Evolutionary conservation across 1,284 basidiomycete genomes (phyloP).

Genomic region (Trichosporon sp.): DNA sequence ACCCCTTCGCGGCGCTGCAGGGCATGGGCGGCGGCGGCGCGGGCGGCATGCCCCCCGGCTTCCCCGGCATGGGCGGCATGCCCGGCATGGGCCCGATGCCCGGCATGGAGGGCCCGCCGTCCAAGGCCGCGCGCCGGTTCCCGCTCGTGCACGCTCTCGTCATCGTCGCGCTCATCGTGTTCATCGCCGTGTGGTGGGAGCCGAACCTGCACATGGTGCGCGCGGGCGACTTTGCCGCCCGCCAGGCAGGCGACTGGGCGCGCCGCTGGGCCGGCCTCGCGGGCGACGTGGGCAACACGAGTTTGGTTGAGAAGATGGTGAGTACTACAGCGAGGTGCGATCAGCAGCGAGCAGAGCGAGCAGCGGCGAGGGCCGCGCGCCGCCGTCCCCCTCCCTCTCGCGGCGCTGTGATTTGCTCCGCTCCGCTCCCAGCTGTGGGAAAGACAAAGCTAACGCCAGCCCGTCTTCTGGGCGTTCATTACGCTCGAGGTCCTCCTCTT

Average conservation of each 20-base stretch:
- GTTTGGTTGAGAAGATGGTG: slow-evolving; percentile 21
- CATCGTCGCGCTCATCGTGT: slow-evolving; percentile 36
- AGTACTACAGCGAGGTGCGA: slow-evolving; percentile 11
- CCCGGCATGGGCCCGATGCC: slow-evolving; percentile 12
- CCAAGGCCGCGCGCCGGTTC: slow-evolving; percentile 31
- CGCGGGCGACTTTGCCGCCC: neutral
- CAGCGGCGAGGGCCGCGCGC: neutral
- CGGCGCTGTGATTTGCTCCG: neutral
- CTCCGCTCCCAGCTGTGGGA: neutral
- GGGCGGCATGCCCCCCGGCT: slow-evolving; percentile 10
- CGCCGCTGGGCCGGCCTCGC: slow-evolving; percentile 17
- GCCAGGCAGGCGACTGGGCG: slow-evolving; percentile 10
- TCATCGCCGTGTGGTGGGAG: slow-evolving; percentile 47
- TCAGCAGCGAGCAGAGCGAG: neutral
- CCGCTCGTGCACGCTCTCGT: slow-evolving; percentile 43
- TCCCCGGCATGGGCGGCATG: slow-evolving; percentile 21
- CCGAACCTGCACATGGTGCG: slow-evolving; percentile 31
- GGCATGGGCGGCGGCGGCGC: neutral
- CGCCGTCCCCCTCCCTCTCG: too few relatives aligned
- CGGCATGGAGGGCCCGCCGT: neutral
- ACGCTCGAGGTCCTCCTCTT: slow-evolving; percentile 47
- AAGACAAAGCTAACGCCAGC: slow-evolving; percentile 27
- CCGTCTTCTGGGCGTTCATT: slow-evolving; percentile 49
- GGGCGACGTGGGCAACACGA: neutral
- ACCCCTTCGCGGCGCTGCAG: slow-evolving; percentile 14